Percentiles rank a stretch among this genome's conserved stretches.
Conservation (phyloP, 2,329 filamentous ascomycete genomes). For the Pseudogymnoascus sp. region DNA sequence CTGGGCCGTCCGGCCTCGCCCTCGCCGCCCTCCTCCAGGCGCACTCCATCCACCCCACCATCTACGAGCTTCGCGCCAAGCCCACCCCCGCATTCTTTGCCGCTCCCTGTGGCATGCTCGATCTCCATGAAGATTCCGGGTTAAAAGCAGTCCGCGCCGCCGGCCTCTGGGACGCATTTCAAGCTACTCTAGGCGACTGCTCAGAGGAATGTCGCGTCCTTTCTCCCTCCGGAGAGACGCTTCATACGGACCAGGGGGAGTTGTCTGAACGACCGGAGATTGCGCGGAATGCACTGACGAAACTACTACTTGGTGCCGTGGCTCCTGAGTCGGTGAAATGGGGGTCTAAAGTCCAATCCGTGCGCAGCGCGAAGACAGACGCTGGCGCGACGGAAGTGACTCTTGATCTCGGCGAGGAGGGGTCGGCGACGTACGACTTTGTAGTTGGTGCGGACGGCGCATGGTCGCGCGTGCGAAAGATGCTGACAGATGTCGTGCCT, state of each 20-base stretch:
- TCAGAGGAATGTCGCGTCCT: constrained; percentile 33
- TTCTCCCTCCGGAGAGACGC: constrained; percentile 24
- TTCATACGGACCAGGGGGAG: constrained; percentile 20
- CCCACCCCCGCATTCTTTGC: constrained; percentile 24
- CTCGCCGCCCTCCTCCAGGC: constrained; percentile 39
- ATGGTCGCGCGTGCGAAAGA: constrained; percentile 32
- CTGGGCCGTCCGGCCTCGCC: constrained; percentile 39
- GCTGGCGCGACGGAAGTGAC: neutral
- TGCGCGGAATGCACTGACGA: constrained; percentile 29
- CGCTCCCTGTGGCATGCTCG: constrained; percentile 36
- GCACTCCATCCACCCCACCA: constrained; percentile 27
- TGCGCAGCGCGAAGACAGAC: constrained; percentile 8
- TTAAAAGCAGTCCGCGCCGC: constrained; percentile 37
- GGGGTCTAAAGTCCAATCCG: constrained; percentile 29
- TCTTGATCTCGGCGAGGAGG: constrained; percentile 14
- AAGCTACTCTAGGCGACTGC: constrained; percentile 34
- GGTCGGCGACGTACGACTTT: constrained; percentile 28
- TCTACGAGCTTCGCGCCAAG: constrained; percentile 30
- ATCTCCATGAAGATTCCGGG: constrained; percentile 40
- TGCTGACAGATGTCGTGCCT: constrained; percentile 27
- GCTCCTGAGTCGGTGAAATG: constrained; percentile 32
- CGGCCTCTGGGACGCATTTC: constrained; percentile 38
- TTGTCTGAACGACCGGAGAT: constrained; percentile 31
- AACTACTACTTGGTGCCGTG: constrained; percentile 29
- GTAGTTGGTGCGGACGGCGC: constrained; percentile 36